These are phyloP conservation scores for Colletotrichum sp. DNA, from an alignment of 2,329 filamentous ascomycete species.

Conservation along the genomic window DNA sequence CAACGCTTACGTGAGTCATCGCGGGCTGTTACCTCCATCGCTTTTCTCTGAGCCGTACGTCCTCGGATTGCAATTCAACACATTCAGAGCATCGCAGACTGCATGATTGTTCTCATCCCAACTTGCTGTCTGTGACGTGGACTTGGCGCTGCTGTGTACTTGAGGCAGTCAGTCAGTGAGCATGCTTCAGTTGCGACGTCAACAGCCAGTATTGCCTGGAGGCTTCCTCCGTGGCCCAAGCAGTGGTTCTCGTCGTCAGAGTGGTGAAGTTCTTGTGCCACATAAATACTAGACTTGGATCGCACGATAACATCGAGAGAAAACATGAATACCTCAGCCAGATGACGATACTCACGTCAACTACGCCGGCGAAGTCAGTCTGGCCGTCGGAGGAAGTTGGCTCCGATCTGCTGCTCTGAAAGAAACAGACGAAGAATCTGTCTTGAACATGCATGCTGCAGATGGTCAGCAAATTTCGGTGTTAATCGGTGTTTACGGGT, in stretches of 20 bases:
- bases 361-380: not conserved
- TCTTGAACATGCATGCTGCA: not conserved
- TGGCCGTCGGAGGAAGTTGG: not conserved
- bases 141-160: accelerated
- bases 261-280: too few species aligned
- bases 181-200: not conserved
- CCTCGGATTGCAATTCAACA: accelerated
- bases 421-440: not conserved
- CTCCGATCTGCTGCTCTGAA: not conserved
- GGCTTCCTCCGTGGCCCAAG: accelerated
- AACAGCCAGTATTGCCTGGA: not conserved
- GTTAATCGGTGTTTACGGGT: not conserved
- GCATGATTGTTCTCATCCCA: accelerated
- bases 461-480: not conserved
- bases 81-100: not conserved
- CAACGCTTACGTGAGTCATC: not conserved
- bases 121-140: not conserved
- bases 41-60: not conserved
- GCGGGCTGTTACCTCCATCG: accelerated
- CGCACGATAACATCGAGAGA: not conserved
- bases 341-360: accelerated
- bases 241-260: not conserved
- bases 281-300: not conserved
- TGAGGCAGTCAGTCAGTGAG: not conserved
- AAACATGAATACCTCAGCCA: not conserved